Percentiles rank a stretch among this genome's conserved stretches.
Conservation (phyloP, 2,329 filamentous ascomycete genomes). For the Curvularia eragrostidis region DNA sequence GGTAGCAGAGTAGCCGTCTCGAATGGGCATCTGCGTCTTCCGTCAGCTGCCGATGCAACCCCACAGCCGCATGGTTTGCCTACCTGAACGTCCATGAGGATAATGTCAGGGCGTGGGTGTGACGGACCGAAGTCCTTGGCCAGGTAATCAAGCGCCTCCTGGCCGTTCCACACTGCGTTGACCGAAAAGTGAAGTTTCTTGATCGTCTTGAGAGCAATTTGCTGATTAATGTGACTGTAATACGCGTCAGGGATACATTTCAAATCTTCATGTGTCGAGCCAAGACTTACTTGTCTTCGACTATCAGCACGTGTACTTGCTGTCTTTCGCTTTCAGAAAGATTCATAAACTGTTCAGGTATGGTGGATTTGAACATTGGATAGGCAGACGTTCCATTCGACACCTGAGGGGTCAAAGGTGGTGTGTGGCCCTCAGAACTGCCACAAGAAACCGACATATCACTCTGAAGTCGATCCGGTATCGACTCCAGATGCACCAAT, state of each 20-base stretch:
- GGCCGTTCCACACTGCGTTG: conserved; percentile 76
- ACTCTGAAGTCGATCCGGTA: conserved; percentile 70
- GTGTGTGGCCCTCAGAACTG: conserved; percentile 67
- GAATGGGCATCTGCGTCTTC: conserved; percentile 53
- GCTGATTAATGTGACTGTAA: conserved; percentile 67
- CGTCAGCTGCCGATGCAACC: conserved; percentile 4
- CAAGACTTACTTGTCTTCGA: conserved; percentile 75
- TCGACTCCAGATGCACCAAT: conserved; percentile 66
- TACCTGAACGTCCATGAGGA: conserved; percentile 81
- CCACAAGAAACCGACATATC: conserved; percentile 67
- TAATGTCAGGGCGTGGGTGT: conserved; percentile 70
- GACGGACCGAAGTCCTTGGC: conserved; percentile 58
- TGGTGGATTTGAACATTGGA: conserved; percentile 35
- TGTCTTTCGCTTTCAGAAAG: conserved; percentile 65
- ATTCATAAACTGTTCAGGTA: conserved; percentile 50
- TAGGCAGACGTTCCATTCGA: conserved; percentile 32
- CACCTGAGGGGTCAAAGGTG: conserved; percentile 46
- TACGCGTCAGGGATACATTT: conserved; percentile 12
- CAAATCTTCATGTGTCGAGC: background rate
- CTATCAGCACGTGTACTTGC: conserved; percentile 73
- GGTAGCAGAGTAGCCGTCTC: conserved; percentile 80
- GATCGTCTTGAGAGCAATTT: conserved; percentile 78
- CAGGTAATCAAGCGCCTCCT: conserved; percentile 79
- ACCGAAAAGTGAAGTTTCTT: conserved; percentile 75
- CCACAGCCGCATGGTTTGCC: conserved; percentile 44